Conservation (phyloP, 1,284 basidiomycete species). For the Stereum hirsutum region DNA sequence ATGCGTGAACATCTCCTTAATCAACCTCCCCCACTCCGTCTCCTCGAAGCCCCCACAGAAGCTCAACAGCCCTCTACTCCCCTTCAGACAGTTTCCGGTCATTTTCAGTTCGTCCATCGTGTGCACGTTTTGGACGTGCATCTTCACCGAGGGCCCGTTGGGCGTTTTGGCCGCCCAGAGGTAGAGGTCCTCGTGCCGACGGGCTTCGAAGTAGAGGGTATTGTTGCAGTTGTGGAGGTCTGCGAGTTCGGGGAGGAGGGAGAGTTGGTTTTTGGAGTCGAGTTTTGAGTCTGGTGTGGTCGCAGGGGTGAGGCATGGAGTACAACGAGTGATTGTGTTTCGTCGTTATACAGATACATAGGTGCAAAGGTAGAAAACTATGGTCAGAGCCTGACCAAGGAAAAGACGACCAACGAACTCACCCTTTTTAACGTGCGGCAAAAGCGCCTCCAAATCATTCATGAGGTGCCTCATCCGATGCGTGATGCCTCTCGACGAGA, state of each 20-base stretch:
- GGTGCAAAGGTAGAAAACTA: too few relatives aligned
- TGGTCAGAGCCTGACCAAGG: too few relatives aligned
- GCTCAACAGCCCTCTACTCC: conserved; percentile 84
- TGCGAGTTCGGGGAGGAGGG: conserved; percentile 93
- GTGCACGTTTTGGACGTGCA: conserved; percentile 98
- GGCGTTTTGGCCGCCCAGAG: conserved; percentile 96
- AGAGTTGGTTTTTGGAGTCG: conserved; percentile 93
- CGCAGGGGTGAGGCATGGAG: too few relatives aligned
- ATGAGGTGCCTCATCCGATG: conserved; percentile 97
- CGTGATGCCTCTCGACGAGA: conserved; percentile 92
- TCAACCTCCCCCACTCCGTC: conserved; percentile 80
- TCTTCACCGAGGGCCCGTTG: conserved; percentile 94
- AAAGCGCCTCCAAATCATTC: conserved; percentile 84
- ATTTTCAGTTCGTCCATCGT: conserved; percentile 99
- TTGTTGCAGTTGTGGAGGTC: conserved; percentile 99
- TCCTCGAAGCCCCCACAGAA: conserved; percentile 93
- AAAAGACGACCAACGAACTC: too few relatives aligned
- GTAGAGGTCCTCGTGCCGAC: conserved; percentile 93
- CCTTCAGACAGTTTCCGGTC: conserved; percentile 98
- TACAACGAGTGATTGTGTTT: too few relatives aligned
- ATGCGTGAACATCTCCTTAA: conserved; percentile 96
- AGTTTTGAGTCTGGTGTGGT: conserved; percentile 77
- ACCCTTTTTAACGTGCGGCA: conserved; percentile 98
- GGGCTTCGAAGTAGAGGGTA: conserved; percentile 94
- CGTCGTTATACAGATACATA: too few relatives aligned